These are phyloP conservation scores for Scolecobasidium constrictum DNA, from an alignment of 2,329 filamentous ascomycete species.

Conservation along the genomic window DNA sequence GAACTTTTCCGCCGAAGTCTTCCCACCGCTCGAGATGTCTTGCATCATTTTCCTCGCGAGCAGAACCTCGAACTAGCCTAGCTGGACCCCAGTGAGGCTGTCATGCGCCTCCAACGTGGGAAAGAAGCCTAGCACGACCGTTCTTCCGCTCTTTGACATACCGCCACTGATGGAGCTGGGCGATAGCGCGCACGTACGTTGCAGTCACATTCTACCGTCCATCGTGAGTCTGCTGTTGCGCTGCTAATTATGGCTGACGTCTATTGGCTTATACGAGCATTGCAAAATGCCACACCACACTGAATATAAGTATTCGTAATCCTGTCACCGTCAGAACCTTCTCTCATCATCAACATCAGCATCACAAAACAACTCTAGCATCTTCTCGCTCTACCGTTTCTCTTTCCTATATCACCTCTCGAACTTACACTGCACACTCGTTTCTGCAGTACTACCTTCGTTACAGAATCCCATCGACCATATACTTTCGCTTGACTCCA, in stretches of 20 bases:
- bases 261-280: background rate
- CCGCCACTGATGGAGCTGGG: background rate
- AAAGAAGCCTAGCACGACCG: background rate
- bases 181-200: too few relatives aligned
- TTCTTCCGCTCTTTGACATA: background rate
- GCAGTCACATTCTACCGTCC: background rate
- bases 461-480: too few relatives aligned
- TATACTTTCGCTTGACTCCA: constrained; percentile 1
- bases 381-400: constrained; percentile 1
- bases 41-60: too few relatives aligned
- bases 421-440: background rate
- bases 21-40: too few relatives aligned
- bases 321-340: background rate
- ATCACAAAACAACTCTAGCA: background rate
- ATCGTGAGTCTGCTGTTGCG: background rate
- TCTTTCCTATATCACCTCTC: background rate
- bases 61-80: too few relatives aligned
- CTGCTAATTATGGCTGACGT: background rate
- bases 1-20: too few relatives aligned
- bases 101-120: background rate
- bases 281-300: background rate
- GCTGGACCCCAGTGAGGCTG: too few relatives aligned
- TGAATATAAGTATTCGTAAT: constrained; percentile 3
- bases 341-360: background rate
- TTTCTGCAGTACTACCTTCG: background rate